Conservation (phyloP, 306 rosid species). For the Castanospermum australe region DNA sequence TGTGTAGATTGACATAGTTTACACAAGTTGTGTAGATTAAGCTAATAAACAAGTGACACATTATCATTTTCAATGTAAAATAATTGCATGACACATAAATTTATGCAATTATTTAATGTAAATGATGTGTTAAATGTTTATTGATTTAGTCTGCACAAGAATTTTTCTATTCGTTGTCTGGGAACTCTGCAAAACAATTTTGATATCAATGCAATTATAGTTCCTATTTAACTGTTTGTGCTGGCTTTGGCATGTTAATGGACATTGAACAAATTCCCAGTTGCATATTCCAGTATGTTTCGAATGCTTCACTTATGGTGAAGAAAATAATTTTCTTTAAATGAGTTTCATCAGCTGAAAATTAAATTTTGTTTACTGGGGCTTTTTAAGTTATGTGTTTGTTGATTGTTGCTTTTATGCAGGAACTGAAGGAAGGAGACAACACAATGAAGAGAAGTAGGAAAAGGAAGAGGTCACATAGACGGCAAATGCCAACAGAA, state of each 20-base stretch:
- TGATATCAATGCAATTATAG: background rate
- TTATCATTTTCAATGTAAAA: too few relatives aligned
- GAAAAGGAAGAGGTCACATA: constrained; percentile 47
- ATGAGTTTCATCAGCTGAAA: background rate
- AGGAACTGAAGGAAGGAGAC: constrained; percentile 32
- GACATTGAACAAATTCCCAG: background rate
- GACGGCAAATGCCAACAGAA: background rate
- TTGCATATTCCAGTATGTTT: background rate
- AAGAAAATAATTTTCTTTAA: too few relatives aligned
- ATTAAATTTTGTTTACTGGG: background rate
- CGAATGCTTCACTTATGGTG: background rate
- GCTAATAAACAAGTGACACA: too few relatives aligned
- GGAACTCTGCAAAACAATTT: background rate
- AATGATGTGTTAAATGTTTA: too few relatives aligned
- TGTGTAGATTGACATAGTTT: too few relatives aligned
- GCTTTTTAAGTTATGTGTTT: background rate
- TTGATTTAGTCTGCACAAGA: too few relatives aligned
- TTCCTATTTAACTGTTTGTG: background rate
- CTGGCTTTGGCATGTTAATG: background rate
- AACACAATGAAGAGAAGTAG: constrained; percentile 35
- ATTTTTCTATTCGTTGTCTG: too few relatives aligned
- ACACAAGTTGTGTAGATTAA: too few relatives aligned
- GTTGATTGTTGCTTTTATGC: background rate
- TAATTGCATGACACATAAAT: too few relatives aligned
- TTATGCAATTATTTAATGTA: too few relatives aligned